Base-by-base conservation (phyloP, 176 grass and related monocot species). In the Sorghum bicolor region DNA sequence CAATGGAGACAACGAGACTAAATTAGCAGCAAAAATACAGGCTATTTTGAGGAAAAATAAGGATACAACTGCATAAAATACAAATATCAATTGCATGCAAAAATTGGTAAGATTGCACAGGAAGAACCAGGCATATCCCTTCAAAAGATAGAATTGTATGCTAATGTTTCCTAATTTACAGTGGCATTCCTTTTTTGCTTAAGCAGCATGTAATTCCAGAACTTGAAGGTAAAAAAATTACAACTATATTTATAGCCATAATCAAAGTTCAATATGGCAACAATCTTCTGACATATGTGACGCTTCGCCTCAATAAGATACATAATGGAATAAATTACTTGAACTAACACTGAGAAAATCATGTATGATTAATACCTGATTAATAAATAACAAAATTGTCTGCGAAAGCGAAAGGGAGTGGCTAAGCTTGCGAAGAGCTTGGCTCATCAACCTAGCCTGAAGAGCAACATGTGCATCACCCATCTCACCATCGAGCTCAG, bases 401-500 rank as follows among this genome's bases (percentile, higher is more conserved):
- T 95, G 86, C 19, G 96, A 95, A 31, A 90, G 86, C 41, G 96
- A 93, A 66, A 98, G 89, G 55, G 93, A 95, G 75, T 95, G 93
- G 89, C 91, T 98, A 83, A 98, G 87, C 71, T 94, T 98, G 78
- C 96, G 89, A 90, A 96, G 96, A 74, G 93, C 93, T 85, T 96
- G 93, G 32, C 93, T 98, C 96, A 99, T 99, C 72, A 99, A 79
- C 79, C 96, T 94, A 45, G 96, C 96, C 84, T 99, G 96, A 77
- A 99, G 93, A 63, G 96, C 93, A 61, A 99, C 84, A 81, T 99
- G 96, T 36, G 93, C 73, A 89, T 99, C 96, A 79, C 96, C 96
- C 96, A 99, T 99, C 76, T 99, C 96, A 25, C 96, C 96, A 90
- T 99, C 91, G 77, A 99, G 93, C 64, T 99, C 96, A 50, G 75